Base-by-base conservation (phyloP, 352 stramenopile genomes). In the Phytopythium vexans region DNA sequence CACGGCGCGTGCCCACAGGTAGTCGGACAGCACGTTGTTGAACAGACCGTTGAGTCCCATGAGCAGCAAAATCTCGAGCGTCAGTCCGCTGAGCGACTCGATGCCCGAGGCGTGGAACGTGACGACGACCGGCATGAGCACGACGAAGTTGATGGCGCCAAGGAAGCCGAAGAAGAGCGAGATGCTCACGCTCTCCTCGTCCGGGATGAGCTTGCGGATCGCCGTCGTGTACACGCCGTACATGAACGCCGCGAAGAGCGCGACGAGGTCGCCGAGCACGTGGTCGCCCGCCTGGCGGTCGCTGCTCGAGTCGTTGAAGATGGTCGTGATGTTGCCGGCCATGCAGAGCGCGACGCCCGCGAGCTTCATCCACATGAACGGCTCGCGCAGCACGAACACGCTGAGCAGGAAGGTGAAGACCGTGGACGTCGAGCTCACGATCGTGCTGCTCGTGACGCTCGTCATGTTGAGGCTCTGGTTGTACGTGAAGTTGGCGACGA, bases 11-110 rank as follows among this genome's bases (percentile, higher is more conserved):
- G 95, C 95, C 94, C 94, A 99, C 9, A 99, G 72, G 57, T 97
- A 98, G 65, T 98, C 94, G 8, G 87, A 94, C 9, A 98, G 63
- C 10, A 98, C 93, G 68, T 98, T 98, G 69, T 98, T 88, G 27
- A 98, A 87, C 0, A 98, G 65, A 11, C 92, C 92, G 58, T 98
- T 97, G 8, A 92, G 49, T 3, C 82, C 64, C 32, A 98, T 77
- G 38, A 97, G 72, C 31, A 82, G 77, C 8, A 94, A 21, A 56
- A 98, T 91, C 43, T 94, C 71, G 31, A 76, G 41, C 15, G 69
- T 77, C 12, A 93, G 58, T 10, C 70, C 66, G 38, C 66, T 57
- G 6, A 94, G 74, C 6, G 74, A 85, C 59, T 90, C 77, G 43
- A 89, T 63, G 45, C 60, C 62, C 5, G 78, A 81, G 48, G 60